These are phyloP conservation scores for Zymoseptoria pseudotritici DNA, from an alignment of 2,329 filamentous ascomycete species.

Conservation along the genomic window DNA sequence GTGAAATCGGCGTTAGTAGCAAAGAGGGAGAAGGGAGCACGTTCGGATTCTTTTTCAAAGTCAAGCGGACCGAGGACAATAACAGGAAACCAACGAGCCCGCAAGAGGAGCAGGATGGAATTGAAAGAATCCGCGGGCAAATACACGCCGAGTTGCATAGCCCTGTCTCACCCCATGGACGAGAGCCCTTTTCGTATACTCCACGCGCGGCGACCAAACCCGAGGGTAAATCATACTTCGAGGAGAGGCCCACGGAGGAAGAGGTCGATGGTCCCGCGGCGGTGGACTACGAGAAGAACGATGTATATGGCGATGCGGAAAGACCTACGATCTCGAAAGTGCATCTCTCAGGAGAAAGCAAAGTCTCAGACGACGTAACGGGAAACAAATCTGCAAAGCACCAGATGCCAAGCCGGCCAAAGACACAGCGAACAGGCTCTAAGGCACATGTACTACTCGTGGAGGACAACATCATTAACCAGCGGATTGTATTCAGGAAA, in stretches of 20 bases:
- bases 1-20: conserved; percentile 40
- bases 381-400: not conserved
- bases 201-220: not conserved
- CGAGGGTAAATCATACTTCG: not conserved
- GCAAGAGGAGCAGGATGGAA: conserved; percentile 3
- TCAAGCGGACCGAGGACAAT: conserved; percentile 8
- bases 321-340: conserved; percentile 1
- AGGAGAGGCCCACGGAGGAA: not conserved
- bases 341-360: conserved; percentile 2
- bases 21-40: conserved; percentile 31
- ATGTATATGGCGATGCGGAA: not conserved
- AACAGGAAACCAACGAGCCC: not conserved
- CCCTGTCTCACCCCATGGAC: not conserved
- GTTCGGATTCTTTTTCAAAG: conserved; percentile 39
- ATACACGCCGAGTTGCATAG: not conserved
- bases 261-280: not conserved
- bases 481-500: conserved; percentile 25
- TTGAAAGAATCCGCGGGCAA: not conserved
- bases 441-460: conserved; percentile 19
- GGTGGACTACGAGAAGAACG: not conserved
- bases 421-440: conserved; percentile 1
- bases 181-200: not conserved
- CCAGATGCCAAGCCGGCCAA: not conserved
- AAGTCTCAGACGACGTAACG: conserved; percentile 8
- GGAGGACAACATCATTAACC: conserved; percentile 29